Base-by-base conservation (phyloP, 805 yeast species). In the Lachancea dasiensis region DNA sequence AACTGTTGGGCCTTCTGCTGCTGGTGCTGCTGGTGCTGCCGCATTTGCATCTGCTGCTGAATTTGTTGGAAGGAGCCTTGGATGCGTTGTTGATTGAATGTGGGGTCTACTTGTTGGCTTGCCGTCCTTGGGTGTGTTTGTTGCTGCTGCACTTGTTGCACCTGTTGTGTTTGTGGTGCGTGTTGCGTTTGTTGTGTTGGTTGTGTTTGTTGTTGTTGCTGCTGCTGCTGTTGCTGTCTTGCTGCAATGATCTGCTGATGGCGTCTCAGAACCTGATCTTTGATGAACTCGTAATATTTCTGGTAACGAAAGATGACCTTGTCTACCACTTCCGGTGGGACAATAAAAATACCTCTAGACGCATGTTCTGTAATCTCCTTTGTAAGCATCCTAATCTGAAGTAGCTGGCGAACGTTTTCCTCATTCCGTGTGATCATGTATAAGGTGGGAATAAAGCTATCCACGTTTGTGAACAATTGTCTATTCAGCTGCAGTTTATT, bases 311-410 rank as follows among this genome's bases (percentile, higher is more conserved):
- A 64, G 44, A 80, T 77, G 39, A 86, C 71, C 58, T 79, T 81
- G 30, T 77, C 84, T 36, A 85, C 65, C 27, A 84, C 68, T 32
- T 78, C 85, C 11, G 82, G 81, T n/a, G 77, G 75, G 1, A 89
- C 89, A 45, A 79, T 73, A 52, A 72, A 86, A 16, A 72, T 66
- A 4, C 81, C 81, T 45, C 75, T 69, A 41, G 78, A 73, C 47
- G 86, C 66, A 31, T 74, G 78, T 36, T 85, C 92, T 48, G 80
- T 63, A 43, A 86, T 82, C 54, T 80, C 82, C 51, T 77, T 80
- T 30, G 85, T 77, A 80, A 86, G 80, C 43, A 77, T 72, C 60
- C 86, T 79, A 69, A 84, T 75, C 54, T 83, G 89, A 43, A 87
- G 70, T 42, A 87, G 72, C 48, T 84, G 74, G 51, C 76, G 78